Percentiles rank a stretch among this genome's conserved stretches.
Evolutionary conservation across 345 rosid genomes (phyloP).

Genomic region (Rhodomyrtus tomentosa): DNA sequence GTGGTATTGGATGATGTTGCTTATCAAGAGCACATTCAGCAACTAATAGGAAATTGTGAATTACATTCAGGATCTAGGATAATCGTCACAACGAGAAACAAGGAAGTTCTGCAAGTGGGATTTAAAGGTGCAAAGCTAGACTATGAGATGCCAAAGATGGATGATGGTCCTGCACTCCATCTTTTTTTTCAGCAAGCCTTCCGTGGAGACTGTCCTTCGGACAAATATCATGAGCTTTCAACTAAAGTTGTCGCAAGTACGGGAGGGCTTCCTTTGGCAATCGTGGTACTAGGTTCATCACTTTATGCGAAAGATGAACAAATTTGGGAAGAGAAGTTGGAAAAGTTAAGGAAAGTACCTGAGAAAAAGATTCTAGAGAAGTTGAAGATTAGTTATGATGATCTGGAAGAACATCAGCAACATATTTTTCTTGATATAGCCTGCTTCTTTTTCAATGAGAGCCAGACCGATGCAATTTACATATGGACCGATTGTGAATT

Average conservation of each 20-base stretch:
- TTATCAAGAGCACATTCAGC: neutral
- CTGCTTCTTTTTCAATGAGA: neutral
- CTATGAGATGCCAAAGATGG: no score
- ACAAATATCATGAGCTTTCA: neutral
- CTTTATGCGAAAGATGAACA: neutral
- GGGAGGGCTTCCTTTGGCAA: neutral
- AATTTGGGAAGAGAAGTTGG: neutral
- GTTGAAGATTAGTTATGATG: neutral
- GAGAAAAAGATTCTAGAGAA: neutral
- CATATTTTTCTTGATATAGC: conserved; percentile 2
- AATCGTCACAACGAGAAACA: neutral
- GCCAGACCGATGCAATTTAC: neutral
- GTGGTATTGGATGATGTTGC: neutral
- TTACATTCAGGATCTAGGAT: neutral
- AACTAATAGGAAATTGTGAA: neutral
- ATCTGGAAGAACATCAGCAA: neutral
- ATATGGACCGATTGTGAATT: neutral
- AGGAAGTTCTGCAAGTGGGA: no score
- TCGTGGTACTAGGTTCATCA: neutral
- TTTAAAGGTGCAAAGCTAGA: no score
- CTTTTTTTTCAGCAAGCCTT: neutral
- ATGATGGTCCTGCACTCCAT: neutral
- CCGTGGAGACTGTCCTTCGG: neutral
- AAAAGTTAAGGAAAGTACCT: neutral
- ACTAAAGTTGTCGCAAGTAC: neutral